A percentile compares a stretch with the other conserved stretches of the same genome.
Evolutionary conservation across 768 basidiomycete species (phyloP).

Genomic region (Lentinula aciculospora): DNA sequence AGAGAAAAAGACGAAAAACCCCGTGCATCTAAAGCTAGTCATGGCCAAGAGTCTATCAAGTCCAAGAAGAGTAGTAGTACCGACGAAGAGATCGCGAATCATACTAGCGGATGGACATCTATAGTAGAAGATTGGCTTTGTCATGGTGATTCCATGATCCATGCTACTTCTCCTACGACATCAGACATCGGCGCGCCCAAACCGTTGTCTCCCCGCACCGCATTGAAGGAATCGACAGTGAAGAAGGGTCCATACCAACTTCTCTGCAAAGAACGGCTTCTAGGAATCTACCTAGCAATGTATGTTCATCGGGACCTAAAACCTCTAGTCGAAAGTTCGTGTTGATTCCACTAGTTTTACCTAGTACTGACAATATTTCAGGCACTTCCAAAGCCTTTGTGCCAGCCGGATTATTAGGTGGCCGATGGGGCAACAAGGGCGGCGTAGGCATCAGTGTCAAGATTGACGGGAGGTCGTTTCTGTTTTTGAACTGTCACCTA

Average conservation of each 20-base stretch:
- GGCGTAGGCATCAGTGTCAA: slow-evolving; percentile 89
- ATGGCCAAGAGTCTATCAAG: slow-evolving; percentile 26
- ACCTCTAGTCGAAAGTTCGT: slow-evolving; percentile 54
- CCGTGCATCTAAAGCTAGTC: slow-evolving; percentile 26
- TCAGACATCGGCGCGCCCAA: slow-evolving; percentile 39
- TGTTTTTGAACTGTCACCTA: slow-evolving; percentile 90
- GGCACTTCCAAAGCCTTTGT: slow-evolving; percentile 79
- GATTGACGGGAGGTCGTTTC: slow-evolving; percentile 72
- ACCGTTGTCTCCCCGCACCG: slow-evolving; percentile 34
- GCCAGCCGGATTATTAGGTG: slow-evolving; percentile 85
- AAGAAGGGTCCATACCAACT: slow-evolving; percentile 77
- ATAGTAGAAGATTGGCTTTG: slow-evolving; percentile 74
- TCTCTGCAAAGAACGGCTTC: slow-evolving; percentile 82
- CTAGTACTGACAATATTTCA: slow-evolving; percentile 16
- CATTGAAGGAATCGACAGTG: slow-evolving; percentile 29
- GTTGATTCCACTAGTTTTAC: neutral
- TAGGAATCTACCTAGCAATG: slow-evolving; percentile 80
- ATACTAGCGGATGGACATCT: slow-evolving; percentile 61
- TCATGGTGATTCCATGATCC: slow-evolving; percentile 21
- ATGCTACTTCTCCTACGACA: slow-evolving; percentile 29
- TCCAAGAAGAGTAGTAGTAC: slow-evolving; percentile 28
- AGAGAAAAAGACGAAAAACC: slow-evolving; percentile 31
- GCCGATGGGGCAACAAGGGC: slow-evolving; percentile 89
- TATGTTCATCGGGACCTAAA: slow-evolving; percentile 72
- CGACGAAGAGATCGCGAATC: slow-evolving; percentile 27